A percentile compares a stretch with the other conserved stretches of the same genome.
These are phyloP conservation scores for Cladophialophora exuberans DNA, from an alignment of 2,329 filamentous ascomycete species.

Conservation along the genomic window DNA sequence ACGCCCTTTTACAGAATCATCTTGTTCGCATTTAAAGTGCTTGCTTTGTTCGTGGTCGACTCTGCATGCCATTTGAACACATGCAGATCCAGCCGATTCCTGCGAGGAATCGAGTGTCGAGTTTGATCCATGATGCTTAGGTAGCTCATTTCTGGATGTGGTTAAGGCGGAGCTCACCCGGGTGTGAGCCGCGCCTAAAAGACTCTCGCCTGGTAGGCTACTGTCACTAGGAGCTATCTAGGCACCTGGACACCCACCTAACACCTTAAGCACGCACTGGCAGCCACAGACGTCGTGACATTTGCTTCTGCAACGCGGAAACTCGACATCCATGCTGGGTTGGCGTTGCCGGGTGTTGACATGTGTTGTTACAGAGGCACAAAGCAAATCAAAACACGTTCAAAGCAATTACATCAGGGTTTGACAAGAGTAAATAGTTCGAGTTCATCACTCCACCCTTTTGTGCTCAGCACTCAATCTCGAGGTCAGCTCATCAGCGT, in stretches of 20 bases:
- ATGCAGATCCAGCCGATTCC: background rate
- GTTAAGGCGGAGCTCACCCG: background rate
- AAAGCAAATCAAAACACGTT: background rate
- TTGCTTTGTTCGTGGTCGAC: no score
- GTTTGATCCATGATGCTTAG: background rate
- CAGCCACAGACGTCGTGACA: background rate
- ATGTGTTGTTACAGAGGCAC: background rate
- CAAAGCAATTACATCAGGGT: background rate
- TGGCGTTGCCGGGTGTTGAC: no score
- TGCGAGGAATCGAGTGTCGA: background rate
- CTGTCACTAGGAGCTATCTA: no score
- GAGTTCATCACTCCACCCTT: constrained; percentile 12
- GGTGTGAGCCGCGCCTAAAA: constrained; percentile 6
- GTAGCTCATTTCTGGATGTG: constrained; percentile 10
- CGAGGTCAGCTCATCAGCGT: constrained; percentile 2
- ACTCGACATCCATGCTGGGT: background rate
- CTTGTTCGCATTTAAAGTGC: no score
- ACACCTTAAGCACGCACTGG: no score
- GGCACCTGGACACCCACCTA: no score
- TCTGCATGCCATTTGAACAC: no score
- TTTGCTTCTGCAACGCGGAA: background rate
- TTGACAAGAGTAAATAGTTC: background rate
- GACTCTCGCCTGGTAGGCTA: background rate
- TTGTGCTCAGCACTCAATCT: constrained; percentile 15
- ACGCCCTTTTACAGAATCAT: no score